Evolutionary conservation across 441 rosid species (phyloP), one percentile per base, ranked within the genome.

Genomic region (Corymbia citriodora): DNA sequence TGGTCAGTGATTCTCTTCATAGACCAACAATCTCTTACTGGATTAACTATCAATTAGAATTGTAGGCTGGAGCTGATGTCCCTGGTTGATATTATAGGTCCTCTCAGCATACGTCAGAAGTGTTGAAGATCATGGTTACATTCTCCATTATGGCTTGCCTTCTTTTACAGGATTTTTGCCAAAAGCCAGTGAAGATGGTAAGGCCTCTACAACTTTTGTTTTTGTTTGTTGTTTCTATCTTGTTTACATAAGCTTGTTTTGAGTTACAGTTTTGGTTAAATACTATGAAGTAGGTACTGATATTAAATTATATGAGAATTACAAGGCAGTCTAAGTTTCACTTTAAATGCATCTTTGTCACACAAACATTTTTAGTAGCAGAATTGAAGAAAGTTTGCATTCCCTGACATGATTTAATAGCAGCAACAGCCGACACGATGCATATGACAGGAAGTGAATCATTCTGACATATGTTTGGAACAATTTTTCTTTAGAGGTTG

Each of bases 61-160:
- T 45, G 31, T 79, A 25, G 52, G 53, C 53, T 48, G 53, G 53
- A 79, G 25, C 86, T 79, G 25, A 79, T 79, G 31, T 79, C 86
- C 53, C 86, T 45, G 53, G 86, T 74, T 21, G 83, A 79, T 79
- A 50, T 92, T 92, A 23, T 94, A 98, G 99, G 98, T 96, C 87
- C 93, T 98, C 74, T 88, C 95, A 74, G 97, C 99, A 53, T 95
- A 93, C 70, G 97, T 97, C 87, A 98, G 95, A 94, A 98, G 99
- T 91, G 87, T 97, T 36, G 99, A 98, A 95, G 99, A 98, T 93
- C 99, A 98, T 90, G 99, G 99, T 87, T 98, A 95, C 94, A 96
- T 98, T 90, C 99, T 98, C 93, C 95, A 97, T 92, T 97, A 97
- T 94, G 99, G 99, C 87, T 91, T 92, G 90, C 93, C 98, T 93